These are phyloP conservation scores for Neoascochyta sp. DNA, from an alignment of 2,329 filamentous ascomycete species.

Conservation along the genomic window DNA sequence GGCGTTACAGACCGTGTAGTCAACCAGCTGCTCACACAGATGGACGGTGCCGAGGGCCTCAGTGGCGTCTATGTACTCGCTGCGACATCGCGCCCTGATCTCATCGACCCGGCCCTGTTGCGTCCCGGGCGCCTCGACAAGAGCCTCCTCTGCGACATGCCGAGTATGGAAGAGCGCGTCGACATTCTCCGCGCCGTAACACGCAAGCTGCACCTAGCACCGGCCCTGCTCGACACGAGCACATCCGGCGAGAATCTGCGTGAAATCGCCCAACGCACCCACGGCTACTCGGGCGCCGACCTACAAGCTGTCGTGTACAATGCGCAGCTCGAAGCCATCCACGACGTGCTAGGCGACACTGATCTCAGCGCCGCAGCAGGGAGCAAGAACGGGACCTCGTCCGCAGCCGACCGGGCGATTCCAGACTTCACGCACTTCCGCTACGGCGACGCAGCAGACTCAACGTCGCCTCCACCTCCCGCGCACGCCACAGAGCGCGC, in stretches of 20 bases:
- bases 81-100: conserved; percentile 85
- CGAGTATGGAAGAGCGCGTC: conserved; percentile 70
- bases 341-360: conserved; percentile 74
- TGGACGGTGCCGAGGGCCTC: conserved; percentile 95
- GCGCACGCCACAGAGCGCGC: conserved; percentile 69
- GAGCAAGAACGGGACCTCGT: conserved; percentile 22
- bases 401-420: conserved; percentile 15
- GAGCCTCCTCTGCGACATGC: conserved; percentile 86
- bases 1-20: conserved; percentile 98
- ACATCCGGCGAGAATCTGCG: conserved; percentile 45
- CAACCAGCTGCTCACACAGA: conserved; percentile 96
- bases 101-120: conserved; percentile 91
- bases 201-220: conserved; percentile 70
- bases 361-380: conserved; percentile 28
- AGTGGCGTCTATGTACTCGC: conserved; percentile 95
- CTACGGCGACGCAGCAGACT: conserved; percentile 59
- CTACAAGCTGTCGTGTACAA: conserved; percentile 94
- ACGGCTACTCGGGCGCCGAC: conserved; percentile 91
- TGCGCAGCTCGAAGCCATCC: conserved; percentile 93
- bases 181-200: conserved; percentile 88
- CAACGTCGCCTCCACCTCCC: too few species aligned
- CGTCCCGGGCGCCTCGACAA: conserved; percentile 92
- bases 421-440: conserved; percentile 63
- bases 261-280: conserved; percentile 75
- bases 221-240: conserved; percentile 55